Conservation (phyloP, 306 rosid species). For the Dryas octopetala region DNA sequence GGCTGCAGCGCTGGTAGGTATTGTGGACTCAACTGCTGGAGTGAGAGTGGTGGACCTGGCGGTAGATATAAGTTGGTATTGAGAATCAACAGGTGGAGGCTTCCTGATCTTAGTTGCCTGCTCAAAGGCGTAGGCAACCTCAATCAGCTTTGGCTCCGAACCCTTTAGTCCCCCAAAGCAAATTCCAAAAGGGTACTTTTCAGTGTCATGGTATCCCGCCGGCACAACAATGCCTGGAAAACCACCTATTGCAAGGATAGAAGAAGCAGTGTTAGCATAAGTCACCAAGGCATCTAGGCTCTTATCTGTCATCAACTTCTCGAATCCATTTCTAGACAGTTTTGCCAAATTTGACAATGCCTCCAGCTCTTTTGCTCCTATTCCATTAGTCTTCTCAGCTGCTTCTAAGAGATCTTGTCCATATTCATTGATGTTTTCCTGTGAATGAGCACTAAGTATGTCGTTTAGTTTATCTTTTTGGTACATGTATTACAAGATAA, state of each 20-base stretch:
- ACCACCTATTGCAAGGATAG: constrained; percentile 59
- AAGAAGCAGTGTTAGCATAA: constrained; percentile 19
- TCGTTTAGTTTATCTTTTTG: not conserved
- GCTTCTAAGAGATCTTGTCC: constrained; percentile 25
- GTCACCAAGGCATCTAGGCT: constrained; percentile 46
- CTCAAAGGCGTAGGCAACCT: constrained; percentile 65
- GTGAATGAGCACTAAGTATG: not conserved
- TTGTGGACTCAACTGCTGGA: not conserved
- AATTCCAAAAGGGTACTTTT: constrained; percentile 39
- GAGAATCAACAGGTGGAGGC: constrained; percentile 47
- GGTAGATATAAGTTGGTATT: not conserved
- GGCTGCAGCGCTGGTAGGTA: not conserved
- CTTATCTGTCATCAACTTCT: constrained; percentile 19
- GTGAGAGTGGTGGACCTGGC: not conserved
- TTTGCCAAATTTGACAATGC: constrained; percentile 13
- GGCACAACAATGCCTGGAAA: constrained; percentile 59
- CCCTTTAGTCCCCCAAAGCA: constrained; percentile 45
- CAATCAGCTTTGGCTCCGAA: constrained; percentile 47
- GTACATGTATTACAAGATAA: not conserved
- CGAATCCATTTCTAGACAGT: constrained; percentile 23
- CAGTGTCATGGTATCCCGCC: constrained; percentile 34
- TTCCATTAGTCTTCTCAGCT: constrained; percentile 26
- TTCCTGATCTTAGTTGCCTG: constrained; percentile 60
- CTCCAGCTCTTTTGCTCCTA: constrained; percentile 13
- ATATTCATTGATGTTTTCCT: constrained; percentile 24